Evolutionary conservation across 345 rosid species (phyloP).

Genomic region (Camelina hispida): DNA sequence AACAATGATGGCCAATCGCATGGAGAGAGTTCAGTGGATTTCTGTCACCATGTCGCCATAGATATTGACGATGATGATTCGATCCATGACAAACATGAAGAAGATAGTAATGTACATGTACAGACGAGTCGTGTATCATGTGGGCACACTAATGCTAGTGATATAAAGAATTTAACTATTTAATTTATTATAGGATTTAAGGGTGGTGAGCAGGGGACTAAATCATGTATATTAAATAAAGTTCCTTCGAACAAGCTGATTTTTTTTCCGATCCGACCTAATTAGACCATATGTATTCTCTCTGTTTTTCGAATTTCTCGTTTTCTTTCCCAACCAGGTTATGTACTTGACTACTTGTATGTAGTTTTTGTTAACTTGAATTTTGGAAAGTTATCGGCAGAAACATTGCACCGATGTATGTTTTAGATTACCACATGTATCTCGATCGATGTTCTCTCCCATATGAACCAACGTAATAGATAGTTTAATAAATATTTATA

Average conservation of each 20-base stretch:
- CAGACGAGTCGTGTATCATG: slow-evolving; percentile 23
- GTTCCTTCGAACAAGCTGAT: background rate
- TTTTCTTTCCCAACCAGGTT: background rate
- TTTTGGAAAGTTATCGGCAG: background rate
- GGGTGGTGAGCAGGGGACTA: background rate
- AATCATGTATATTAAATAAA: slow-evolving; percentile 26
- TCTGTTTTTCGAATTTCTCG: background rate
- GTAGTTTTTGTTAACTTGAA: background rate
- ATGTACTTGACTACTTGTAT: no score
- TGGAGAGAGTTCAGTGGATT: slow-evolving; percentile 30
- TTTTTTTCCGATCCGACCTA: background rate
- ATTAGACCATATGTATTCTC: background rate
- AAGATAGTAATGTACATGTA: slow-evolving; percentile 31
- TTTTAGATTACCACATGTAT: background rate
- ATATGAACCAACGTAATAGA: background rate
- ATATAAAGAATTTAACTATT: slow-evolving; percentile 9
- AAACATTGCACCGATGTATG: background rate
- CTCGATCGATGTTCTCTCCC: background rate
- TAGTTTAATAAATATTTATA: no score
- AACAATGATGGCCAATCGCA: slow-evolving; percentile 7
- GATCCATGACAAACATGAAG: slow-evolving; percentile 27
- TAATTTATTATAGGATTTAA: slow-evolving; percentile 9
- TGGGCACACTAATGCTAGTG: slow-evolving; percentile 13
- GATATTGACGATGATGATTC: slow-evolving; percentile 33
- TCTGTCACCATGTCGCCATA: slow-evolving; percentile 33